Evolutionary conservation across 257 asterid genomes (phyloP), one percentile per base, ranked within the genome.

Genomic region (Anisodus tanguticus): DNA sequence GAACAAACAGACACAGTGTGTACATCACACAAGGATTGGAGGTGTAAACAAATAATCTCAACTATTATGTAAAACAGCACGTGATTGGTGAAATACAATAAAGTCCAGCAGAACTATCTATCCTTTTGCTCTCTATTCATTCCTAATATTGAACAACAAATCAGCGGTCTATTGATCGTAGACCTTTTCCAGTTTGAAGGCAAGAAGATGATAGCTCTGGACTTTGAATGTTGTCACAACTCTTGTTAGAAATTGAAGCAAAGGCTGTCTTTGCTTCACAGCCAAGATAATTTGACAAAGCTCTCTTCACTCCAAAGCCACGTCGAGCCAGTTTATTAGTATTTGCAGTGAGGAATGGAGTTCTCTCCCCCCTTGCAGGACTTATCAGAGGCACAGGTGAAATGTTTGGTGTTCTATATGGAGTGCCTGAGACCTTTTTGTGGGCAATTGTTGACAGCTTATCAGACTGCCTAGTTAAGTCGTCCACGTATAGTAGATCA

Each of bases 401-500:
- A 43, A 90, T 89, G 90, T 83, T 91, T 12, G 95, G 98, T 1
- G 95, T 85, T 87, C 89, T 89, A 83, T 89, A 89, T 0, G 98
- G 95, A 82, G 97, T 89, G 93, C 92, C 91, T 11, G 97, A 90
- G 94, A 87, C 89, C 87, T 93, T 94, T 72, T 86, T 90, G 86
- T 91, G 92, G 81, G 45, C 45, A 41, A 41, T 41, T 6, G 45
- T 6, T 41, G 45, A 41, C 45, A 41, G 45, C 45, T 41, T 41
- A 41, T 41, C 45, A 41, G 91, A 83, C 60, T 89, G 93, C 87
- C 87, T 91, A 47, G 89, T 93, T 80, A 93, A 85, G 83, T 93
- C 93, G 39, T 97, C 97, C 86, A 97, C 98, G 6, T 95, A 93
- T 49, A 95, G 92, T 68, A 95, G 91, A 87, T 94, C 98, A 80